A percentile compares a stretch with the other conserved stretches of the same genome.
These are phyloP conservation scores for Tricladium varicosporioides DNA, from an alignment of 2,329 filamentous ascomycete species.

Conservation along the genomic window DNA sequence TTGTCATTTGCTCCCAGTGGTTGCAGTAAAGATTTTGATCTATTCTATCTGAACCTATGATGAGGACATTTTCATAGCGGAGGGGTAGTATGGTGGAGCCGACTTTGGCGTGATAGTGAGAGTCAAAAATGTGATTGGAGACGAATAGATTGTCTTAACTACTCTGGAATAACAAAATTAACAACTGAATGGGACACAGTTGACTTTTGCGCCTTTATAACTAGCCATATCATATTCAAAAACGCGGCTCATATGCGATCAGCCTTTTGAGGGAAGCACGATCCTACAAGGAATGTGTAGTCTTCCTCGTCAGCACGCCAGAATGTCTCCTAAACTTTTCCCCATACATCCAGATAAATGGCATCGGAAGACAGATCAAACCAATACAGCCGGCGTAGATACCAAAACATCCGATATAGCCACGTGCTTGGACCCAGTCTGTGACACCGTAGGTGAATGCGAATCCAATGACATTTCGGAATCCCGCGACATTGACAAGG, in stretches of 20 bases:
- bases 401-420: not conserved
- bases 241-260: not conserved
- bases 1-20: slow-evolving; percentile 61
- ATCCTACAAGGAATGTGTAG: not conserved
- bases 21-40: slow-evolving; percentile 70
- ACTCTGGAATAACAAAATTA: not conserved
- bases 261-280: not conserved
- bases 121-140: slow-evolving; percentile 22
- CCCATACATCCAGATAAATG: not conserved
- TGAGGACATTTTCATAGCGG: slow-evolving; percentile 50
- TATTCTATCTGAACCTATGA: slow-evolving; percentile 57
- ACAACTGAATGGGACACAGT: not conserved
- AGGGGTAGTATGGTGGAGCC: slow-evolving; percentile 55
- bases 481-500: not conserved
- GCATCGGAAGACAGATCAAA: not conserved
- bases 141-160: not conserved
- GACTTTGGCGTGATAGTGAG: slow-evolving; percentile 52
- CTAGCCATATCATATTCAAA: not conserved
- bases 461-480: not conserved
- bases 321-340: not conserved
- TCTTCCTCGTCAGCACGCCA: not conserved
- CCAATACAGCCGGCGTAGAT: not conserved
- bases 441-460: slow-evolving; percentile 1
- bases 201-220: not conserved
- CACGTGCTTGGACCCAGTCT: not conserved